Percentiles rank a stretch among this genome's conserved stretches.
These are phyloP conservation scores for Mortierella sp. DNA, from an alignment of 371 early-diverging fungal species.

Conservation along the genomic window DNA sequence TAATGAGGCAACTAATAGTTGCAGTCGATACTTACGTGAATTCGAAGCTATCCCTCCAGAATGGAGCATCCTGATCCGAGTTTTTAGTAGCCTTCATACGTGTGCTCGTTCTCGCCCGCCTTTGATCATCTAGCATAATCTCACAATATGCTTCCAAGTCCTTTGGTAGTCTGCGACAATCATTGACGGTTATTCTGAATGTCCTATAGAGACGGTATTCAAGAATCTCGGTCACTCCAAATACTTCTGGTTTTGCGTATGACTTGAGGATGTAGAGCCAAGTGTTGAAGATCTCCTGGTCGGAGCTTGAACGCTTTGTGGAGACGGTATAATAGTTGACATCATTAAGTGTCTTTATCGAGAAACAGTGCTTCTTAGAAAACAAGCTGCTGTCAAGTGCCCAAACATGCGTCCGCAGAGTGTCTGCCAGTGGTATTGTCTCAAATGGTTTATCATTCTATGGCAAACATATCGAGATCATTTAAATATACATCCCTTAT, in stretches of 20 bases:
- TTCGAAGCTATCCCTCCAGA: constrained; percentile 64
- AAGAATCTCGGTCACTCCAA: constrained; percentile 40
- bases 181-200: constrained; percentile 64
- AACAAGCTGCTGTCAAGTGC: constrained; percentile 66
- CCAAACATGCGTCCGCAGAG: constrained; percentile 61
- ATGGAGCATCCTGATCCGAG: constrained; percentile 50
- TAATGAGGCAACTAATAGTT: neutral
- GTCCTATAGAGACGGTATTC: constrained; percentile 63
- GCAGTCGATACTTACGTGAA: constrained; percentile 55
- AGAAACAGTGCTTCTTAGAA: constrained; percentile 65
- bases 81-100: constrained; percentile 37
- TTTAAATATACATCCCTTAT: no score
- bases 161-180: constrained; percentile 61
- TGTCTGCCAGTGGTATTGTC: constrained; percentile 48
- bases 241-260: constrained; percentile 54
- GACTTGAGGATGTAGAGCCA: constrained; percentile 68
- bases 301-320: constrained; percentile 50
- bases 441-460: constrained; percentile 52
- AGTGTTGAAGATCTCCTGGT: constrained; percentile 61
- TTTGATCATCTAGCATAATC: constrained; percentile 67
- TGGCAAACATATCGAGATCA: neutral
- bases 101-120: constrained; percentile 62
- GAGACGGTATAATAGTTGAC: constrained; percentile 66
- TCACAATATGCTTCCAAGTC: constrained; percentile 60
- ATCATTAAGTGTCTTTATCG: constrained; percentile 59